Conservation (phyloP, 306 rosid genomes). For the Trifolium dubium region DNA sequence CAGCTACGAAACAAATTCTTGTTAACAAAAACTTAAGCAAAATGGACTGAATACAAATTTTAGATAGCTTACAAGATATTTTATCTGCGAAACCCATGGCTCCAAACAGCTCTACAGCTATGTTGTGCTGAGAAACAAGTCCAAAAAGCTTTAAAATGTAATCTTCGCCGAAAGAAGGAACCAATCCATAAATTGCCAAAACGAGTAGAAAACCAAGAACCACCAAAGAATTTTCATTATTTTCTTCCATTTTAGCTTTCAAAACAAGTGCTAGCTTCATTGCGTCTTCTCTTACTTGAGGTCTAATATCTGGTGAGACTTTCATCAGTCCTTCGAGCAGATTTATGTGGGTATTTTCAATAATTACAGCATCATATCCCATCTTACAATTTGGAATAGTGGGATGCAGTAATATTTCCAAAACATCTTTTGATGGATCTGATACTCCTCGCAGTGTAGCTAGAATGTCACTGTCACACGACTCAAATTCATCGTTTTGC, state of each 20-base stretch:
- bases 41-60: not conserved
- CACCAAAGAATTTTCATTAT: not conserved
- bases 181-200: constrained; percentile 2
- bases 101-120: not conserved
- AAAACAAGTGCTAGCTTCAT: constrained; percentile 10
- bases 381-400: not conserved
- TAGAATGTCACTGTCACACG: not conserved
- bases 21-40: not conserved
- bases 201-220: constrained; percentile 19
- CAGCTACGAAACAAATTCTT: not conserved
- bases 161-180: not conserved
- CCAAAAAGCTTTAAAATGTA: constrained; percentile 2
- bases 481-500: not conserved
- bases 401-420: constrained; percentile 1
- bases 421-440: constrained; percentile 3
- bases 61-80: not conserved
- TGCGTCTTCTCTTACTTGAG: constrained; percentile 5
- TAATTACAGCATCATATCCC: not conserved
- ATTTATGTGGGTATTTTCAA: constrained; percentile 30
- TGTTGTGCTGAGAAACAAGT: constrained; percentile 3
- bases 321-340: constrained; percentile 13
- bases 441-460: not conserved
- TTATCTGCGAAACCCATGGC: constrained; percentile 22
- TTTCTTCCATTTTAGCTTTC: constrained; percentile 7
- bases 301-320: constrained; percentile 12